Percentiles rank a stretch among this genome's conserved stretches.
Conservation (phyloP, 2,329 filamentous ascomycete genomes). For the Nigrospora osmanthi region DNA sequence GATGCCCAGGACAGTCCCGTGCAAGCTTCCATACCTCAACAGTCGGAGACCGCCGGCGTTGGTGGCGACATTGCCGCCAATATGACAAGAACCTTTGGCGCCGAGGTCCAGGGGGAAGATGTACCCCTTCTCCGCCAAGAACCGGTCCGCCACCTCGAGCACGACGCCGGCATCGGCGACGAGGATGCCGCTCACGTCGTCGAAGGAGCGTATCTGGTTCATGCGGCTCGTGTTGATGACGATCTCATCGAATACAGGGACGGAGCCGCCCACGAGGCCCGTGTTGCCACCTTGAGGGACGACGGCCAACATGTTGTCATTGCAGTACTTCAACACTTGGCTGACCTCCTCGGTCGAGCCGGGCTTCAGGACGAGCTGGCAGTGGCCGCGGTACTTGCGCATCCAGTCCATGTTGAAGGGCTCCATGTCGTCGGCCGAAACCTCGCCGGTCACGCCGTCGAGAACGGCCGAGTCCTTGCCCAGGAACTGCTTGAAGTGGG, state of each 20-base stretch:
- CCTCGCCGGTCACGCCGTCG: slow-evolving; percentile 71
- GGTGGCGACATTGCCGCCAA: slow-evolving; percentile 92
- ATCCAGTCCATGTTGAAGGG: slow-evolving; percentile 98
- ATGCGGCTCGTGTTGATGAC: slow-evolving; percentile 85
- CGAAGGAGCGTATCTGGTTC: slow-evolving; percentile 86
- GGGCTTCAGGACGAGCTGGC: slow-evolving; percentile 80
- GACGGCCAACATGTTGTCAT: slow-evolving; percentile 83
- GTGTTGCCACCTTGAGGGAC: slow-evolving; percentile 97
- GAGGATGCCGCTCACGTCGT: slow-evolving; percentile 83
- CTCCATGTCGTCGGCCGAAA: slow-evolving; percentile 68
- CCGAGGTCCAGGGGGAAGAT: slow-evolving; percentile 97
- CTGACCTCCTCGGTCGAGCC: slow-evolving; percentile 80
- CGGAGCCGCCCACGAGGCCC: slow-evolving; percentile 87
- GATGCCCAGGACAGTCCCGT: slow-evolving; percentile 85
- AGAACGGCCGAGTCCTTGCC: slow-evolving; percentile 73
- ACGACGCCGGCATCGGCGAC: slow-evolving; percentile 89
- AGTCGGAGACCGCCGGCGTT: slow-evolving; percentile 90
- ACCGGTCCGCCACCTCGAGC: slow-evolving; percentile 81
- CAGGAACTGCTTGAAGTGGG: slow-evolving; percentile 74
- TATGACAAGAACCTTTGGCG: slow-evolving; percentile 92
- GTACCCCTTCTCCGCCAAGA: slow-evolving; percentile 72
- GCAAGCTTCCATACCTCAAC: slow-evolving; percentile 86
- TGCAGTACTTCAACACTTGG: slow-evolving; percentile 89
- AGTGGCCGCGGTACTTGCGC: slow-evolving; percentile 93
- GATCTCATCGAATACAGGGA: slow-evolving; percentile 97